These are phyloP conservation scores for Musa itinerans DNA, from an alignment of 176 grass and related monocot genomes.

Conservation along the genomic window DNA sequence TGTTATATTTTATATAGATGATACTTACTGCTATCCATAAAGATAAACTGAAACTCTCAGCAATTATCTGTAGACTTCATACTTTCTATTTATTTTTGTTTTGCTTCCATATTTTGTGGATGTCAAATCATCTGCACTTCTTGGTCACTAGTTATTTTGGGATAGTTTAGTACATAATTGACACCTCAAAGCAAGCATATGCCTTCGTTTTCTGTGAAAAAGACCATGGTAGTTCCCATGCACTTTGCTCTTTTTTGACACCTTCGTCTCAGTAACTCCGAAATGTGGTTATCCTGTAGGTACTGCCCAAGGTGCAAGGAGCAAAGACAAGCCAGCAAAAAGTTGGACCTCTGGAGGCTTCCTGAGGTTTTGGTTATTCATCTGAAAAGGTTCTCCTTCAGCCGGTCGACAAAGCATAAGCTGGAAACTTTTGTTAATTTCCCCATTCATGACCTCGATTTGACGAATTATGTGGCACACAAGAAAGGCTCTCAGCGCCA, in stretches of 20 bases:
- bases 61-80: background rate
- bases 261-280: slow-evolving; percentile 2
- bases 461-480: slow-evolving; percentile 91
- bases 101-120: background rate
- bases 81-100: background rate
- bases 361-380: slow-evolving; percentile 96
- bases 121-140: background rate
- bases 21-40: too few relatives aligned
- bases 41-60: background rate
- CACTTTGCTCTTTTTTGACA: slow-evolving; percentile 8
- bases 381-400: slow-evolving; percentile 97
- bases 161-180: background rate
- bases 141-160: background rate
- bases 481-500: slow-evolving; percentile 61
- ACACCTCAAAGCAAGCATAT: background rate
- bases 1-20: background rate
- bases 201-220: background rate
- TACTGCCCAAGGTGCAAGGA: slow-evolving; percentile 96
- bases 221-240: background rate
- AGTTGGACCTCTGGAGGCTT: slow-evolving; percentile 96
- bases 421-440: slow-evolving; percentile 96
- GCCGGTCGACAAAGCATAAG: slow-evolving; percentile 86
- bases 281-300: slow-evolving; percentile 40
- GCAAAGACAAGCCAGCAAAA: slow-evolving; percentile 99
- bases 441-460: slow-evolving; percentile 85